Conservation (phyloP, 352 stramenopile genomes). For the Pythium scleroteichum region DNA sequence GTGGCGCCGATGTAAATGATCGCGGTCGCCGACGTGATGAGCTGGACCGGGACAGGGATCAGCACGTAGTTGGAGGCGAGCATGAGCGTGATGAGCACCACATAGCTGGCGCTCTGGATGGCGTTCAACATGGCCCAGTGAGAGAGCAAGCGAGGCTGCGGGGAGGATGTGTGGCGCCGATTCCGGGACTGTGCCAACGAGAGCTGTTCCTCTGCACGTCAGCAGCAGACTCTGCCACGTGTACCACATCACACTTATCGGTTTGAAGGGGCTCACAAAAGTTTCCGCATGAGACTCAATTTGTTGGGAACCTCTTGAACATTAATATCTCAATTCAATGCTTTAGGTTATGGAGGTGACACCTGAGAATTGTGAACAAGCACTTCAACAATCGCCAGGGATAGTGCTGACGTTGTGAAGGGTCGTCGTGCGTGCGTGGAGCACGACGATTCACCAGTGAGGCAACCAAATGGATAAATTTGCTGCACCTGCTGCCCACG, state of each 20-base stretch:
- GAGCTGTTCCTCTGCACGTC: not conserved
- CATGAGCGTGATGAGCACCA: constrained; percentile 78
- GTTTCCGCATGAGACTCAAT: not conserved
- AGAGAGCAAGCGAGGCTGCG: not conserved
- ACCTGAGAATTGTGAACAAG: not conserved
- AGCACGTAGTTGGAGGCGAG: constrained; percentile 83
- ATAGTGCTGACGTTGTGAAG: no score
- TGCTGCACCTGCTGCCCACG: no score
- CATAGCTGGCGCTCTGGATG: constrained; percentile 80
- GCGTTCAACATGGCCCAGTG: constrained; percentile 52
- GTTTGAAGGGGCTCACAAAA: constrained; percentile 1
- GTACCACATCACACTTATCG: constrained; percentile 28
- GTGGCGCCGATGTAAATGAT: constrained; percentile 91
- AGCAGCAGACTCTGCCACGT: constrained; percentile 23
- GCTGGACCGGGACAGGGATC: constrained; percentile 80
- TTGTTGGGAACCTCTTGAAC: constrained; percentile 1
- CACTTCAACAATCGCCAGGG: not conserved
- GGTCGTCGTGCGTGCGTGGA: no score
- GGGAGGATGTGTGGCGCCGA: not conserved
- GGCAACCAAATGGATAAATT: no score
- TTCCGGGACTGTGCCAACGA: constrained; percentile 8
- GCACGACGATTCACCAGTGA: no score
- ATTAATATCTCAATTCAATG: not conserved
- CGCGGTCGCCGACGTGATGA: constrained; percentile 78
- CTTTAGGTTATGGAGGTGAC: not conserved